A percentile compares a stretch with the other conserved stretches of the same genome.
These are phyloP conservation scores for Nymphaea colorata DNA, from an alignment of 164 flowering plant species.

Conservation along the genomic window DNA sequence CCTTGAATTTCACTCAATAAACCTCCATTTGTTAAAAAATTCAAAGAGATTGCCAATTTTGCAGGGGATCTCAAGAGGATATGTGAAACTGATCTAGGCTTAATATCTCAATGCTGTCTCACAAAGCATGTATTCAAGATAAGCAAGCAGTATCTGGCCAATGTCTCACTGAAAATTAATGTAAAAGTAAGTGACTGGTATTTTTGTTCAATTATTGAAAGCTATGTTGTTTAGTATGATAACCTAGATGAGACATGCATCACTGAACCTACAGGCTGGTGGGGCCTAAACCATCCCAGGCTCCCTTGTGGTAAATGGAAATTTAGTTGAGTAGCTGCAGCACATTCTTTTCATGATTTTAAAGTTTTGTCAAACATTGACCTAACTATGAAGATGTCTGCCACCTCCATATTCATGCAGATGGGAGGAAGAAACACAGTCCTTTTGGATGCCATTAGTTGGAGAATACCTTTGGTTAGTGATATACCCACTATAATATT, in stretches of 20 bases:
- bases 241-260: too few species aligned
- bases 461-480: conserved; percentile 42
- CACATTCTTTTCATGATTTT: too few species aligned
- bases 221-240: too few species aligned
- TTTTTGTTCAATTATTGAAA: too few species aligned
- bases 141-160: conserved; percentile 36
- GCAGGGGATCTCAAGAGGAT: conserved; percentile 44
- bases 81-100: conserved; percentile 45
- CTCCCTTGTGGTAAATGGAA: too few species aligned
- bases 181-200: conserved; percentile 27
- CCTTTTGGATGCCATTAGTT: conserved; percentile 38
- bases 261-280: too few species aligned
- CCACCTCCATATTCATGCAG: conserved; percentile 8
- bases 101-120: conserved; percentile 46
- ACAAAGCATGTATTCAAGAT: conserved; percentile 32
- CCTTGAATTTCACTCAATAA: background rate
- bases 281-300: too few species aligned
- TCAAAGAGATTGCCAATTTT: background rate
- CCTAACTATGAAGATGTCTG: background rate
- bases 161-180: conserved; percentile 32
- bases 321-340: too few species aligned
- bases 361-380: background rate
- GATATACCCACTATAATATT: conserved; percentile 50
- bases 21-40: background rate
- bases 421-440: conserved; percentile 52